Base-by-base conservation (phyloP, 257 asterid species). In the Fraxinus anomala region DNA sequence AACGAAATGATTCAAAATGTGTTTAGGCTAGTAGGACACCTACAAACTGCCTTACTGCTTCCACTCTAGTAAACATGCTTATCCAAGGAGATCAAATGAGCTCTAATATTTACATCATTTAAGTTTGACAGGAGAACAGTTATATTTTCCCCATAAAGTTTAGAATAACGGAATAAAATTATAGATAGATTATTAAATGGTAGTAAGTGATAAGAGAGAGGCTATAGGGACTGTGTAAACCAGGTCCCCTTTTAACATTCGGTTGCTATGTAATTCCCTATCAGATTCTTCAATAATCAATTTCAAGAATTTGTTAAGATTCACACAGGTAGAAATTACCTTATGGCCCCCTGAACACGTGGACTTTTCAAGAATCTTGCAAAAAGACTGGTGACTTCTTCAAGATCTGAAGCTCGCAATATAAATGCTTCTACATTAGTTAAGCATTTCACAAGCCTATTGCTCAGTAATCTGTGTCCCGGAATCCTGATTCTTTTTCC, bases 301-400 rank as follows among this genome's bases (percentile, higher is more conserved):
- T 37, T 37, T 7, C 61, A 44, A 74, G 1, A 7, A 23, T 49
- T 33, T 44, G 49, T 73, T 24, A 11, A 10, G 54, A 65, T 14
- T 26, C 13, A 37, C 63, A 72, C 16, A 68, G 37, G 23, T 23
- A 70, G 77, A 65, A 54, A 77, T 81, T 89, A 95, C 99, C 98
- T 89, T 73, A 95, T 82, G 82, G 97, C 98, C 30, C 97, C 96
- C 81, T 95, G 98, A 40, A 95, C 93, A 9, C 96, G 96, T 3
- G 93, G 86, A 76, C 89, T 90, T 80, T 89, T 83, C 86, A 91
- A 82, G 87, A 90, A 93, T 81, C 97, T 85, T 0, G 98, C 85
- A 10, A 91, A 95, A n/a, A 91, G 88, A 78, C 86, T 83, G 6
- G 94, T 95, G 54, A 95, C 97, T 84, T 95, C 92, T 87, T 91